phyloP scores from a whole-genome alignment of 495 filamentous ascomycete genomes.

The Apiosordaria backusii region DNA sequence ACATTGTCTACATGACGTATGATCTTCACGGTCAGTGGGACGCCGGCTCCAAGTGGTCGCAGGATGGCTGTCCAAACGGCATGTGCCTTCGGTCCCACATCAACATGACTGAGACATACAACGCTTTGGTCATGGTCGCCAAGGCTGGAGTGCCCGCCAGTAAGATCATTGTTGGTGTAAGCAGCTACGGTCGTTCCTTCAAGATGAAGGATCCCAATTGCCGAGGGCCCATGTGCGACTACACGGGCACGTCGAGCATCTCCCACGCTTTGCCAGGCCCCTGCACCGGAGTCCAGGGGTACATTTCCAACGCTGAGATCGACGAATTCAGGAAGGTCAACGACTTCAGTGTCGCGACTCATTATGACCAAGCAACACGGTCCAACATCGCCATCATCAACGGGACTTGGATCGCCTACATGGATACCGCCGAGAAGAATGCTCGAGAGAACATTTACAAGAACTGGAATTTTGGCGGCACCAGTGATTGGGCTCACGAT shows the following conservation, averaged over 20 bases:
- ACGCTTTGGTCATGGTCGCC: constrained; percentile 44
- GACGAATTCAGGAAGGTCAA: not conserved
- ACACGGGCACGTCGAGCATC: constrained; percentile 11
- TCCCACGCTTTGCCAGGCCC: constrained; percentile 10
- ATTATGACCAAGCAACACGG: constrained; percentile 3
- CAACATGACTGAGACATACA: constrained; percentile 42
- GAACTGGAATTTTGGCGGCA: constrained; percentile 34
- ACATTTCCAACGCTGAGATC: constrained; percentile 21
- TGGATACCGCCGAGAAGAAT: constrained; percentile 25
- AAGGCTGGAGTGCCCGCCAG: constrained; percentile 44
- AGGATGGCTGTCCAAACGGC: constrained; percentile 34
- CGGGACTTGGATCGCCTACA: constrained; percentile 11
- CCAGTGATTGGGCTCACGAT: constrained; percentile 44
- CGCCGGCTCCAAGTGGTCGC: not conserved
- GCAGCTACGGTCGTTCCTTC: constrained; percentile 40
- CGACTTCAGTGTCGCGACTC: not conserved
- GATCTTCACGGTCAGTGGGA: constrained; percentile 32
- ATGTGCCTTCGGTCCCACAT: constrained; percentile 44
- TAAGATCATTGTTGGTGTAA: constrained; percentile 38
- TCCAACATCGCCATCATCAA: constrained; percentile 8
- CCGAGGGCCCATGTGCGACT: constrained; percentile 14
- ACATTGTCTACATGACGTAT: constrained; percentile 35
- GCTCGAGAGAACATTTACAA: constrained; percentile 26
- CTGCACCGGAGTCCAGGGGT: constrained; percentile 11
- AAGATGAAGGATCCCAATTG: constrained; percentile 21